Evolutionary conservation across 371 early-diverging fungal genomes (phyloP), one percentile per base, ranked within the genome.

Genomic region (Mortierella sp.): DNA sequence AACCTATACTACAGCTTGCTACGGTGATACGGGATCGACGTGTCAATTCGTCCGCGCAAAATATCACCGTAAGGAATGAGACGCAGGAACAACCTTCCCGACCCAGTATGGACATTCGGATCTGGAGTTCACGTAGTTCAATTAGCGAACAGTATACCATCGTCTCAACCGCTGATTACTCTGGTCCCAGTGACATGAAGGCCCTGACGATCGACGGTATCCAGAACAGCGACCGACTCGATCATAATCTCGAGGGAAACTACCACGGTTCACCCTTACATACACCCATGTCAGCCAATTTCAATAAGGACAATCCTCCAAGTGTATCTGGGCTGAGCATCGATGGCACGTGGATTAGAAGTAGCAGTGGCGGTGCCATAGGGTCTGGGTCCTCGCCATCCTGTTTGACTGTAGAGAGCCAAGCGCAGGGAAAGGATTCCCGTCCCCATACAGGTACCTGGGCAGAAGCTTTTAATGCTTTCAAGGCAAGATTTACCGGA

Each of bases 171-270:
- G 37, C 56, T 2, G 47, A 24, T 12, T 37, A 46, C 15, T 19
- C 4, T 39, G 21, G 12, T 39, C 21, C 23, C 37, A 19, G 26
- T 12, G 60, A 64, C 26, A 28, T 21, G 28, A 67, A 47, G 31
- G 58, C 64, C 1, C 28, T 37, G 51, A 64, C 51, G 15, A 68
- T 68, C 21, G 75, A 75, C 15, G 75, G 75, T 15, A 58, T 75
- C n/a, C 58, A 64, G 60, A 60, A 58, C 28, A 64, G 69, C 21
- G 75, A 75, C 26, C 59, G 75, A n/a, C 34, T 75, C 15, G 75
- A 75, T 17, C 56, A 68, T 37, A 68, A 64, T 28, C 52, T 75
- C 1, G 69, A 75, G 26, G 75, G 75, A 23, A 67, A 26, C 8
- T 67, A 73, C 44, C 73, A 73, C 12, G 55, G 63, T 12, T 63